A percentile compares a stretch with the other conserved stretches of the same genome.
These are phyloP conservation scores for Triticum aestivum DNA, from an alignment of 176 grass and related monocot genomes.

Conservation along the genomic window IWGSC_CS_RefSeq_v2.1 NC_057796.1:478156241-478156740, in stretches of 20 bases:
- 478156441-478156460: neutral
- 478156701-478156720: neutral
- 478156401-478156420: neutral
- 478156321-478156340: slow-evolving; percentile 56
- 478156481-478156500: neutral
- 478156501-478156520: neutral
- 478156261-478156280: slow-evolving; percentile 36
- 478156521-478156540: slow-evolving; percentile 71
- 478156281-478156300: slow-evolving; percentile 29
- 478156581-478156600: slow-evolving; percentile 92
- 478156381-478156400: neutral
- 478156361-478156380: neutral
- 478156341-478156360: slow-evolving; percentile 49
- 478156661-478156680: neutral
- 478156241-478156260: slow-evolving; percentile 41
- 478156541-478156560: slow-evolving; percentile 81
- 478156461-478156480: neutral
- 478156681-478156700: slow-evolving; percentile 1
- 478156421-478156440: neutral
- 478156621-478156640: slow-evolving; percentile 2
- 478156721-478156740: slow-evolving; percentile 17
- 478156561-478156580: slow-evolving; percentile 96
- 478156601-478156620: slow-evolving; percentile 57
- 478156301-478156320: slow-evolving; percentile 35
- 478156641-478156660: neutral